Percentiles rank a stretch among this genome's conserved stretches.
These are phyloP conservation scores for Arthrobotrys pseudoclavata DNA, from an alignment of 2,329 filamentous ascomycete species.

Conservation along the genomic window DNA sequence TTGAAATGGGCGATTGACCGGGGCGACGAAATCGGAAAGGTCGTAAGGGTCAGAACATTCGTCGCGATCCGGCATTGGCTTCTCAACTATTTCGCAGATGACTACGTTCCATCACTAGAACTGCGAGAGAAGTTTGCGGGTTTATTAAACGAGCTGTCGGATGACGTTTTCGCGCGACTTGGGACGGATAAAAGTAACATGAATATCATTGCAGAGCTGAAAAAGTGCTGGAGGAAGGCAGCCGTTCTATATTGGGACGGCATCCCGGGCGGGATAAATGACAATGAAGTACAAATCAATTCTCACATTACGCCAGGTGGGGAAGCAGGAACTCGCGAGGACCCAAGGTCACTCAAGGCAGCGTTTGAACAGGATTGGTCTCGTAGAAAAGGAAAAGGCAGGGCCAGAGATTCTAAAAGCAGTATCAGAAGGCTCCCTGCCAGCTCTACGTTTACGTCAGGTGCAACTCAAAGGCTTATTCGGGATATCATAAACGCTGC, in stretches of 20 bases:
- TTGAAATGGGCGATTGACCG: constrained; percentile 87
- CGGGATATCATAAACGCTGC: constrained; percentile 56
- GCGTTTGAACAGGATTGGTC: constrained; percentile 58
- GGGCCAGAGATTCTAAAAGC: constrained; percentile 54
- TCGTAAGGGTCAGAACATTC: constrained; percentile 95
- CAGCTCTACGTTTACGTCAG: constrained; percentile 48
- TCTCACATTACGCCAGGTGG: constrained; percentile 63
- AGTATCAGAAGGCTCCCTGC: constrained; percentile 56
- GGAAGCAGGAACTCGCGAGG: constrained; percentile 61
- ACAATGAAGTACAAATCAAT: constrained; percentile 61
- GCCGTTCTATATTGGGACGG: constrained; percentile 91
- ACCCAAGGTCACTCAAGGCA: constrained; percentile 52
- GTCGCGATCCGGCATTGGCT: constrained; percentile 97
- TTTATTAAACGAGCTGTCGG: constrained; percentile 67
- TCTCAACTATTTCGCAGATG: constrained; percentile 95
- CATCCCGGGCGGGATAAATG: constrained; percentile 47
- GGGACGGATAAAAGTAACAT: constrained; percentile 75
- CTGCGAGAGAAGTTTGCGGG: constrained; percentile 63
- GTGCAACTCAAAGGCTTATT: constrained; percentile 54
- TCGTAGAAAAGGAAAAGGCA: constrained; percentile 49
- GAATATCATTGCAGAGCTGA: constrained; percentile 92
- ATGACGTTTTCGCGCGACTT: constrained; percentile 69
- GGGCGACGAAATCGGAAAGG: constrained; percentile 85
- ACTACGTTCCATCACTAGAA: constrained; percentile 75
- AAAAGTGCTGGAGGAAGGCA: constrained; percentile 95